These are phyloP conservation scores for Pisolithus sp. DNA, from an alignment of 768 basidiomycete species.

Conservation along the genomic window DNA sequence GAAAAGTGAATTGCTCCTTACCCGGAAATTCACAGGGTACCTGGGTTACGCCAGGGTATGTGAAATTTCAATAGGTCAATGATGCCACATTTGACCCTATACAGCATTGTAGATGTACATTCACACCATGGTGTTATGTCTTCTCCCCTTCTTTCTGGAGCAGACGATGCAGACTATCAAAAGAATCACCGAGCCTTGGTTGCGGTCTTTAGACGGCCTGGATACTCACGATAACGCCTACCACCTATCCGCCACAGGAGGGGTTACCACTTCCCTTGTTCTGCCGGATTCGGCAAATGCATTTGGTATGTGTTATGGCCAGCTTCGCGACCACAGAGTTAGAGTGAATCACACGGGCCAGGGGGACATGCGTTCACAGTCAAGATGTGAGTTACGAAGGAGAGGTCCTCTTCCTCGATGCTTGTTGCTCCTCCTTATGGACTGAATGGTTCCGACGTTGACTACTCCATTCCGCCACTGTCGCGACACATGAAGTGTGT, in stretches of 20 bases:
- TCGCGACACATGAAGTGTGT: slow-evolving; percentile 74
- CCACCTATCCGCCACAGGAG: slow-evolving; percentile 64
- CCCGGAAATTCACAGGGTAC: neutral
- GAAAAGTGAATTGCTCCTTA: neutral
- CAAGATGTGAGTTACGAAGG: slow-evolving; percentile 68
- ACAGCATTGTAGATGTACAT: slow-evolving; percentile 63
- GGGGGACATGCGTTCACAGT: slow-evolving; percentile 75
- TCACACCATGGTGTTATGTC: slow-evolving; percentile 57
- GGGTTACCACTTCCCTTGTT: slow-evolving; percentile 71
- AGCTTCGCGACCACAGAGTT: neutral
- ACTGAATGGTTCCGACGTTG: slow-evolving; percentile 44
- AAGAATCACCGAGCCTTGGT: slow-evolving; percentile 44
- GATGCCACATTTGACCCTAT: slow-evolving; percentile 15
- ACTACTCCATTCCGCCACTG: slow-evolving; percentile 41
- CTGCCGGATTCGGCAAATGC: slow-evolving; percentile 69
- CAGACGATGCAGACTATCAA: slow-evolving; percentile 50
- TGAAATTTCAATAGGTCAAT: neutral
- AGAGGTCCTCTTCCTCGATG: slow-evolving; percentile 68
- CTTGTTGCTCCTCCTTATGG: slow-evolving; percentile 69
- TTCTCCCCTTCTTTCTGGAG: slow-evolving; percentile 46
- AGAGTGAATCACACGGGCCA: slow-evolving; percentile 11
- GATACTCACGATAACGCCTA: slow-evolving; percentile 74
- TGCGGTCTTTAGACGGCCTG: slow-evolving; percentile 70
- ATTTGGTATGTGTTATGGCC: slow-evolving; percentile 39
- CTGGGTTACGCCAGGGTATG: neutral